These are phyloP conservation scores for Adansonia grandidieri DNA, from an alignment of 441 rosid genomes.

Conservation along the genomic window DNA sequence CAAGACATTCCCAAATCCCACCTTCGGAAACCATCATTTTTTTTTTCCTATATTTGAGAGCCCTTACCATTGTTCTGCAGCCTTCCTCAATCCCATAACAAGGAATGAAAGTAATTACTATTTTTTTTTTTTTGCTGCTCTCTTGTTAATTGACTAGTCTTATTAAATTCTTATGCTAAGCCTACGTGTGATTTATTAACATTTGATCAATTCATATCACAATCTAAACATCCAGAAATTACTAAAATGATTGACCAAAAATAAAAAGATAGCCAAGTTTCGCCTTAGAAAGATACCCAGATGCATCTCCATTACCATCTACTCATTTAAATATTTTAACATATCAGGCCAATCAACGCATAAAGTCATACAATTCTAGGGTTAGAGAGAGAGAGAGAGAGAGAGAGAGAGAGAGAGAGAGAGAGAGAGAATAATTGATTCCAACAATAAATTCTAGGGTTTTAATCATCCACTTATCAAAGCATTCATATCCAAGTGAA, in stretches of 20 bases:
- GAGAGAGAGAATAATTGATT: background rate
- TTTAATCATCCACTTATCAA: background rate
- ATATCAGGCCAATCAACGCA: background rate
- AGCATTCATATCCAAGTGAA: background rate
- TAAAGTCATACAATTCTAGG: background rate
- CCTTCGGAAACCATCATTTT: background rate
- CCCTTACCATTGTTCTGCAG: background rate
- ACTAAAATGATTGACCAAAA: background rate
- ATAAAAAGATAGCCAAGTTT: background rate
- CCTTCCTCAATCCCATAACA: background rate
- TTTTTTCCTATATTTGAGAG: background rate
- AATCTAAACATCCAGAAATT: background rate
- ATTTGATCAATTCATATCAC: background rate
- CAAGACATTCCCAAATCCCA: background rate
- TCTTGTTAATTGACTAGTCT: background rate
- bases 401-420: background rate
- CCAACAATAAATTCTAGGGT: background rate
- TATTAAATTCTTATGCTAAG: background rate
- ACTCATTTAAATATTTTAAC: background rate
- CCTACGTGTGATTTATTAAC: background rate
- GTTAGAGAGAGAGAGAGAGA: background rate
- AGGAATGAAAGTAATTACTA: background rate
- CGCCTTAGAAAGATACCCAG: background rate
- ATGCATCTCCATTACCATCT: background rate
- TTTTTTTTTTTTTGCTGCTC: background rate